Base-by-base conservation (phyloP, 2,329 filamentous ascomycete species). In the Ophiostoma tasmaniense region DNA sequence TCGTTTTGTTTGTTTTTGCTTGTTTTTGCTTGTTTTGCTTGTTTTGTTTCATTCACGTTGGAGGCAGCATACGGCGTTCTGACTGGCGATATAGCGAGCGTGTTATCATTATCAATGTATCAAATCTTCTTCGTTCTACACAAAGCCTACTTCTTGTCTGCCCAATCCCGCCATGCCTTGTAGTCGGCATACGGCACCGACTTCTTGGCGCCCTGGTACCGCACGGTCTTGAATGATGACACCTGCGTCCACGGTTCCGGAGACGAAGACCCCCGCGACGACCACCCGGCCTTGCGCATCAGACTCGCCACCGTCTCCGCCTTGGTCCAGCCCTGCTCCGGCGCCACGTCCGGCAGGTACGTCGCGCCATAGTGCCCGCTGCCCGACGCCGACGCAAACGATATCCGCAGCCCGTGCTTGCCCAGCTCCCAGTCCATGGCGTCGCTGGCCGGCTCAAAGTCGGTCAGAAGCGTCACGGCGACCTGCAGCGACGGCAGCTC, bases 251-350 rank as follows among this genome's bases (percentile, higher is more conserved):
- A 67, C 22, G 45, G 64, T 11, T 55, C n/a, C 14, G 33, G 1
- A 86, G 84, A 1, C 90, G 90, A 71, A 84, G 87, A 84, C 89
- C 92, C 0, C 92, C 93, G 70, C 84, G 85, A 14, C 52, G 52
- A 30, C 93, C 93, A 99, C 1, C 95, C 95, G 0, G 93, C 93
- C 83, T 99, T 99, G 70, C 92, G 85, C 89, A 97, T 95, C 76
- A 98, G 80, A 78, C 91, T 96, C 68, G 93, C 84, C 2, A 99
- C 79, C 0, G 94, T 91, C 83, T 98, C 92, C 77, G 98, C 93
- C 79, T 95, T 93, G 13, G 86, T 91, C 95, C 95, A 99, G 20
- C 92, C 93, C 77, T 98, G 95, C 81, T 99, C 95, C 0, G 85
- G 81, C 11, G 94, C 90, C 6, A 99, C 93, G 76, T 97, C 92